phyloP scores from a whole-genome alignment of 306 rosid genomes.

The Medicago ruthenica region DNA sequence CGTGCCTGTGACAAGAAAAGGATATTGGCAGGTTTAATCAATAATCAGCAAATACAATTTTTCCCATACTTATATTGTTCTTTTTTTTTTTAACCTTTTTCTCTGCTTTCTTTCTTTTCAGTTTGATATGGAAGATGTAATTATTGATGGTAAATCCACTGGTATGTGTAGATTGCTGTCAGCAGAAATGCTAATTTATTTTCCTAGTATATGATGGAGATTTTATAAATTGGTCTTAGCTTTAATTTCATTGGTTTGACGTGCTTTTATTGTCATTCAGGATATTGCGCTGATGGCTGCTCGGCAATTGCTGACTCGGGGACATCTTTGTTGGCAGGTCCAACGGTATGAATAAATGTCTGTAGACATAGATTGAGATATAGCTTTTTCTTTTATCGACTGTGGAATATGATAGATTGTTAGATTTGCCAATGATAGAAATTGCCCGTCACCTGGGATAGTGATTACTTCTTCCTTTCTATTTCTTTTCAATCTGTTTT shows the following conservation, averaged over 20 bases:
- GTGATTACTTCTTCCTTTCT: neutral
- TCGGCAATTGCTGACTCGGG: conserved; percentile 95
- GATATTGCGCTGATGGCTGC: conserved; percentile 74
- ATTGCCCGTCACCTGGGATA: neutral
- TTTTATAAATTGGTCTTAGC: conserved; percentile 1
- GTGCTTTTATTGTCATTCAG: conserved; percentile 53
- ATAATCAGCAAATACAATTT: conserved; percentile 18
- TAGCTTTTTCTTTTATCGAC: conserved; percentile 11
- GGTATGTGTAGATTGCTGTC: conserved; percentile 56
- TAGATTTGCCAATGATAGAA: neutral
- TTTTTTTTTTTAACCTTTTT: conserved; percentile 1
- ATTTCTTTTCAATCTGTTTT: conserved; percentile 5
- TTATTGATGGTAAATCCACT: conserved; percentile 68
- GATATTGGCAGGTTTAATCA: conserved; percentile 90
- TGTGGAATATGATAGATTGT: conserved; percentile 19
- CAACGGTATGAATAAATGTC: conserved; percentile 67
- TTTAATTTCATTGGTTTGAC: conserved; percentile 37
- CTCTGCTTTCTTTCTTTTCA: conserved; percentile 32
- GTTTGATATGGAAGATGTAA: conserved; percentile 91
- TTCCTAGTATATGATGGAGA: conserved; percentile 6
- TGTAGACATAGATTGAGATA: neutral
- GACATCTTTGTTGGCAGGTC: conserved; percentile 92
- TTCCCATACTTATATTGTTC: neutral
- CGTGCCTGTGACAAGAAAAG: conserved; percentile 83
- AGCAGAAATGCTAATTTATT: conserved; percentile 3